Conservation (phyloP, 345 rosid species). For the Eucalyptus regnans region DNA sequence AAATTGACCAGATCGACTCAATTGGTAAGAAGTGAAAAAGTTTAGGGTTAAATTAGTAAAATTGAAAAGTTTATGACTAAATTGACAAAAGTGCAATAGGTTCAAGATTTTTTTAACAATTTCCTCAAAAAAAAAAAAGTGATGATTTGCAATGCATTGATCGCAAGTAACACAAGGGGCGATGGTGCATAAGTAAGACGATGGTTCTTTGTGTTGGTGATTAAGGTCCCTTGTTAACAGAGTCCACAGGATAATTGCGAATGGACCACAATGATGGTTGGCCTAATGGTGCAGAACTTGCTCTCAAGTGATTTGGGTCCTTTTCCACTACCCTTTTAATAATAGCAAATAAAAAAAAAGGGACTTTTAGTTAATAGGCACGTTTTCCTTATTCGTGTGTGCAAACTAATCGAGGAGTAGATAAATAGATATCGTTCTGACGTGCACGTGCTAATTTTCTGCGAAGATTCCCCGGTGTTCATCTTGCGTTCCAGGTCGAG, state of each 20-base stretch:
- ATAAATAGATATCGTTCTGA: neutral
- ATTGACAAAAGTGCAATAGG: too few relatives aligned
- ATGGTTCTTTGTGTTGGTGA: neutral
- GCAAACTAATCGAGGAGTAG: neutral
- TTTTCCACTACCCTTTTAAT: neutral
- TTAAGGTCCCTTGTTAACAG: neutral
- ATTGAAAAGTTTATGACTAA: rapidly evolving
- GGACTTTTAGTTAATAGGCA: neutral
- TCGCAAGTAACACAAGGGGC: neutral
- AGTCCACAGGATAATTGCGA: neutral
- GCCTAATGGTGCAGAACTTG: neutral
- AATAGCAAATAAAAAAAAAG: too few relatives aligned
- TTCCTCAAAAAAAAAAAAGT: too few relatives aligned
- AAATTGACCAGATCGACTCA: too few relatives aligned
- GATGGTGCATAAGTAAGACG: neutral
- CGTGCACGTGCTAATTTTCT: neutral
- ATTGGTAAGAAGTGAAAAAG: too few relatives aligned
- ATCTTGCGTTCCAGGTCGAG: neutral
- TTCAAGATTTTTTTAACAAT: too few relatives aligned
- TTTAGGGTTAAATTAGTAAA: too few relatives aligned
- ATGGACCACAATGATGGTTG: neutral
- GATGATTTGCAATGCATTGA: too few relatives aligned
- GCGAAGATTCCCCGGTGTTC: neutral
- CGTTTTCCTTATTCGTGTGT: neutral
- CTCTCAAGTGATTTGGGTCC: neutral